Evolutionary conservation across 2,329 filamentous ascomycete species (phyloP).

Genomic region (Neospermospora avenae): DNA sequence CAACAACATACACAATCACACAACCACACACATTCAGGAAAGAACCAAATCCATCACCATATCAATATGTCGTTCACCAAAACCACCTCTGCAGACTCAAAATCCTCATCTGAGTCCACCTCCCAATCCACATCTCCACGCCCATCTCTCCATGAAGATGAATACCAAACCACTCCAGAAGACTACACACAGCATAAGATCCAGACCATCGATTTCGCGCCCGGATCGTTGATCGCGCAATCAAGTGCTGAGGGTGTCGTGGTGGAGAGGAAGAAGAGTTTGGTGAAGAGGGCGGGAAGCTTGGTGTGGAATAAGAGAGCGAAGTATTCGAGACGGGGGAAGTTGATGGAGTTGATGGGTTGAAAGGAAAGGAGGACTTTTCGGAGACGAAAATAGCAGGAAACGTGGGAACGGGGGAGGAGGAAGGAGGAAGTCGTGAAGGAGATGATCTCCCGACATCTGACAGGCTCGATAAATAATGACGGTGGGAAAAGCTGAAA

Average conservation of each 20-base stretch:
- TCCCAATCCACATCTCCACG: background rate
- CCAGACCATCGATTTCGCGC: constrained; percentile 12
- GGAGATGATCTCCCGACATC: too few relatives aligned
- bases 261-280: background rate
- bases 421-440: too few relatives aligned
- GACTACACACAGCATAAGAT: background rate
- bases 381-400: too few relatives aligned
- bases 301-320: constrained; percentile 14
- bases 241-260: background rate
- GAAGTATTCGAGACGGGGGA: constrained; percentile 12
- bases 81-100: too few relatives aligned
- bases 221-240: background rate
- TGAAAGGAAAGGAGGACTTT: background rate
- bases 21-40: too few relatives aligned
- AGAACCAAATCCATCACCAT: background rate
- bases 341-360: background rate
- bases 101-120: background rate
- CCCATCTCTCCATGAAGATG: background rate
- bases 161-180: background rate
- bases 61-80: background rate
- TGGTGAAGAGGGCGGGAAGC: background rate
- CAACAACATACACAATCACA: background rate
- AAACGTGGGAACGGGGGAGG: too few relatives aligned
- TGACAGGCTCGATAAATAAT: too few relatives aligned
- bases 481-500: too few relatives aligned